Conservation (phyloP, 352 stramenopile genomes). For the Pythium grandisporangium region DNA sequence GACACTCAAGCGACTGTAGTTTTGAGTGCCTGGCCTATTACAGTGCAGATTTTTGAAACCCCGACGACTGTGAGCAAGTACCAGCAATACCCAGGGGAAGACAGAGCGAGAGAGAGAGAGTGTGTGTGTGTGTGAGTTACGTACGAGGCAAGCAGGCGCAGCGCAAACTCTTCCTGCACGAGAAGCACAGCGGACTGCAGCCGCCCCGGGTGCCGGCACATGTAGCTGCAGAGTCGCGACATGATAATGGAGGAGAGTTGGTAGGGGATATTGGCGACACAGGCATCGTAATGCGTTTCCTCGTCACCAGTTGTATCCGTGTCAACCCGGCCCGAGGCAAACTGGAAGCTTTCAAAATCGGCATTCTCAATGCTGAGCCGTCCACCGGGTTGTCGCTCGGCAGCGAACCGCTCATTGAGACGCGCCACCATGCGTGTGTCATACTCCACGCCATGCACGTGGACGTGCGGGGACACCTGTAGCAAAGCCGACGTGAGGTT, state of each 20-base stretch:
- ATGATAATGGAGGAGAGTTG: slow-evolving; percentile 81
- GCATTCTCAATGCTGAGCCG: slow-evolving; percentile 25
- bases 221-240: slow-evolving; percentile 62
- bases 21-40: slow-evolving; percentile 49
- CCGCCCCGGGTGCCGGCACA: slow-evolving; percentile 37
- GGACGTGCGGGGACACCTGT: slow-evolving; percentile 24
- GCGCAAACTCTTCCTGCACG: slow-evolving; percentile 80
- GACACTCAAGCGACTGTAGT: slow-evolving; percentile 73
- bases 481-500: slow-evolving; percentile 82
- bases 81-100: too few relatives aligned
- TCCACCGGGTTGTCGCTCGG: slow-evolving; percentile 4
- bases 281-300: slow-evolving; percentile 37
- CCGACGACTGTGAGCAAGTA: too few relatives aligned
- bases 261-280: slow-evolving; percentile 84
- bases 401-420: slow-evolving; percentile 45
- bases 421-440: slow-evolving; percentile 69
- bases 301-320: neutral
- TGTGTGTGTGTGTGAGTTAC: too few relatives aligned
- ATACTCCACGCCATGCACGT: slow-evolving; percentile 66
- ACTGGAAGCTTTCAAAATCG: slow-evolving; percentile 35
- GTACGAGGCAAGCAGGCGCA: slow-evolving; percentile 58
- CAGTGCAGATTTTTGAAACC: too few relatives aligned
- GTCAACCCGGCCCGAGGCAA: slow-evolving; percentile 9
- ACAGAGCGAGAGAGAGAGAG: too few relatives aligned
- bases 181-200: slow-evolving; percentile 66